Percentiles rank a stretch among this genome's conserved stretches.
Evolutionary conservation across 768 basidiomycete genomes (phyloP).

Genomic region (Calocybe cyanea): DNA sequence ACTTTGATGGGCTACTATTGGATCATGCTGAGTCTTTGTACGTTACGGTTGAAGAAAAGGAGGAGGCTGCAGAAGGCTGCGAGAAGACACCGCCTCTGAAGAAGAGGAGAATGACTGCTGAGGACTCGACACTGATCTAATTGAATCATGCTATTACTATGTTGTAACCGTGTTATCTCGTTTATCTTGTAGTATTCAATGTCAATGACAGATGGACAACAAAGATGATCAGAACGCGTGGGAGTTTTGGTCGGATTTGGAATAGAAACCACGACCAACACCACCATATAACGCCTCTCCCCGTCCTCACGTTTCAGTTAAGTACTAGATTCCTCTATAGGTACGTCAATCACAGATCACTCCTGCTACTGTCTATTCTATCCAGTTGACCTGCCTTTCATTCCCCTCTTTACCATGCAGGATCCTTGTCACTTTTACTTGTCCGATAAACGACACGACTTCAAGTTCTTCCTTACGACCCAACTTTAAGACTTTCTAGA

Average conservation of each 20-base stretch:
- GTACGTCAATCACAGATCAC: slow-evolving; percentile 9
- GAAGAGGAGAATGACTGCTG: slow-evolving; percentile 44
- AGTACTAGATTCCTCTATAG: slow-evolving; percentile 14
- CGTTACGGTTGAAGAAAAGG: slow-evolving; percentile 4
- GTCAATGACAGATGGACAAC: slow-evolving; percentile 5
- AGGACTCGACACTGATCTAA: slow-evolving; percentile 17
- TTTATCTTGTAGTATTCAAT: no score
- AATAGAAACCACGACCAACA: slow-evolving; percentile 12
- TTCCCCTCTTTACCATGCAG: slow-evolving; percentile 12
- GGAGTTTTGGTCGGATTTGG: slow-evolving; percentile 22
- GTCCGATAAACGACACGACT: slow-evolving; percentile 21
- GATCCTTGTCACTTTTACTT: slow-evolving; percentile 11
- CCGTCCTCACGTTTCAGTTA: slow-evolving; percentile 12
- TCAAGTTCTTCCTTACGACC: slow-evolving; percentile 15
- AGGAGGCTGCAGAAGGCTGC: neutral
- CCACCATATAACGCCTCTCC: slow-evolving; percentile 20
- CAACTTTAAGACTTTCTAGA: slow-evolving; percentile 17
- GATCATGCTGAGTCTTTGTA: slow-evolving; percentile 10
- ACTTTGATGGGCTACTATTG: slow-evolving; percentile 27
- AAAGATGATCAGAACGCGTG: slow-evolving; percentile 19
- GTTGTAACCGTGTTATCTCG: no score
- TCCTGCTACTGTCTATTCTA: slow-evolving; percentile 2
- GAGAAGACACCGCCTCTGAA: slow-evolving; percentile 42
- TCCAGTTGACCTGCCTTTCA: slow-evolving; percentile 2
- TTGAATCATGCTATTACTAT: slow-evolving; percentile 17